A percentile compares a stretch with the other conserved stretches of the same genome.
phyloP scores from a whole-genome alignment of 1,284 basidiomycete species.

The Leccinum discolor region DNA sequence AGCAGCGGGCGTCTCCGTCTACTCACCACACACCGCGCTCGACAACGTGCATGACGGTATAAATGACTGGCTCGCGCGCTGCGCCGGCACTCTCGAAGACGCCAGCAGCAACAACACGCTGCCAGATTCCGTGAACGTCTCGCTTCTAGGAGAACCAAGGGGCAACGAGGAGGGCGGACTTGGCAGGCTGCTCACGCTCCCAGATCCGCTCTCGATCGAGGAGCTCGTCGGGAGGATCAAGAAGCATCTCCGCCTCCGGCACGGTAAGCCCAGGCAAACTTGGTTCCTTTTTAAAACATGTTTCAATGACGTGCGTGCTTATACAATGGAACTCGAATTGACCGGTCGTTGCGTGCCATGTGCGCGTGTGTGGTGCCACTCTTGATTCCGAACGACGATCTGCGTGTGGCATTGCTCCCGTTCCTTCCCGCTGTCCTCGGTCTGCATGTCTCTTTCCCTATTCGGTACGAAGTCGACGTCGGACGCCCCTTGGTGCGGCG shows the following conservation, averaged over 20 bases:
- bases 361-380: not conserved
- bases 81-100: constrained; percentile 31
- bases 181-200: constrained; percentile 69
- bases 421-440: not conserved
- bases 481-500: constrained; percentile 49
- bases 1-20: constrained; percentile 83
- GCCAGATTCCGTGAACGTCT: constrained; percentile 26
- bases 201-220: constrained; percentile 56
- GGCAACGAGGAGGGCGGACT: constrained; percentile 54
- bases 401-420: constrained; percentile 4
- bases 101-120: constrained; percentile 8
- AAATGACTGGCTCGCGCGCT: constrained; percentile 79
- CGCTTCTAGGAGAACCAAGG: constrained; percentile 42
- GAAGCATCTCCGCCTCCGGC: constrained; percentile 59
- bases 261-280: constrained; percentile 46
- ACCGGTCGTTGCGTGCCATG: not conserved
- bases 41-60: constrained; percentile 84
- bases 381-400: constrained; percentile 20
- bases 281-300: constrained; percentile 13
- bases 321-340: not conserved
- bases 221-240: constrained; percentile 70
- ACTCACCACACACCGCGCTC: constrained; percentile 85
- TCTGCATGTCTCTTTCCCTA: constrained; percentile 9
- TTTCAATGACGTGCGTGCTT: constrained; percentile 12
- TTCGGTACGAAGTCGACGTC: constrained; percentile 66